Percentiles rank a stretch among this genome's conserved stretches.
Conservation (phyloP, 805 yeast genomes). For the Scheffersomyces amazonensis region DNA sequence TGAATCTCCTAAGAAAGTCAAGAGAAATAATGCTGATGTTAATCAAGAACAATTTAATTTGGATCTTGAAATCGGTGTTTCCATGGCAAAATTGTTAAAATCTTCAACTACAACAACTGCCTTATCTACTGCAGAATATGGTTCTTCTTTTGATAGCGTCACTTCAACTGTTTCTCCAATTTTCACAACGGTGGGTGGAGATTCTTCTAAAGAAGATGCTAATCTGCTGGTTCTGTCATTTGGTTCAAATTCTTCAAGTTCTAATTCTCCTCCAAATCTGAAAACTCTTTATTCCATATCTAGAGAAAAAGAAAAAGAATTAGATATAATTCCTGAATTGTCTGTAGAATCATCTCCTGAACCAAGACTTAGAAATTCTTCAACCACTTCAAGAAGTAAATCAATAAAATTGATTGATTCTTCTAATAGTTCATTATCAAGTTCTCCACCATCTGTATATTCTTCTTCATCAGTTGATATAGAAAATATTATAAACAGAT, state of each 20-base stretch:
- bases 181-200: slow-evolving; percentile 27
- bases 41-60: slow-evolving; percentile 14
- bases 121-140: slow-evolving; percentile 10
- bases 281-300: not conserved
- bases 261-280: not conserved
- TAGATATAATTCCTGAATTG: slow-evolving; percentile 31
- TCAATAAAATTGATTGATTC: not conserved
- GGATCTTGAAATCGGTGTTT: slow-evolving; percentile 45
- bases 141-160: slow-evolving; percentile 43
- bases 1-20: slow-evolving; percentile 3
- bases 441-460: slow-evolving; percentile 12
- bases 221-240: slow-evolving; percentile 36
- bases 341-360: slow-evolving; percentile 26
- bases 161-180: slow-evolving; percentile 36
- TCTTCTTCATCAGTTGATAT: slow-evolving; percentile 42
- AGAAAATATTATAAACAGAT: slow-evolving; percentile 60
- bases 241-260: slow-evolving; percentile 19
- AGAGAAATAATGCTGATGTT: slow-evolving; percentile 3
- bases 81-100: slow-evolving; percentile 40
- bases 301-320: slow-evolving; percentile 8
- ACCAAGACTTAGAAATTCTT: slow-evolving; percentile 5
- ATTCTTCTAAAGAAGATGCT: slow-evolving; percentile 15
- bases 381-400: not conserved
- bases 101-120: slow-evolving; percentile 2
- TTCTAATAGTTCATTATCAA: slow-evolving; percentile 14